Conservation (phyloP, 2,329 filamentous ascomycete genomes). For the Fusarium clavum region DNA sequence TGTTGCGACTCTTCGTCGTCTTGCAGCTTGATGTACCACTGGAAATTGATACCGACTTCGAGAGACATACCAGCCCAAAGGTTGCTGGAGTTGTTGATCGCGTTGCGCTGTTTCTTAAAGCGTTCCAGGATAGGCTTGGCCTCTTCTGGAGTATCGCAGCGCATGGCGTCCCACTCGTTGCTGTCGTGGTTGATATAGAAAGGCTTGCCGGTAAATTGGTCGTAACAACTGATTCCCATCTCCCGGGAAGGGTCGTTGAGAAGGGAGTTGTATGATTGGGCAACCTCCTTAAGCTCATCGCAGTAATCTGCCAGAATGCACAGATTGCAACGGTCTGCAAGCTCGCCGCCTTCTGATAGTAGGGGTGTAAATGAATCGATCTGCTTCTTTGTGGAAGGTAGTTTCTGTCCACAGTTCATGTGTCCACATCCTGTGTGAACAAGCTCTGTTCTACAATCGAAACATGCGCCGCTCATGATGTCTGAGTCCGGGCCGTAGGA, state of each 20-base stretch:
- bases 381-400: not conserved
- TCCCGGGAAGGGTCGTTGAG: not conserved
- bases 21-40: not conserved
- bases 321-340: not conserved
- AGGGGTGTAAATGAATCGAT: not conserved
- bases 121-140: not conserved
- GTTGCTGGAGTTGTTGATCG: not conserved
- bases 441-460: not conserved
- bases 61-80: not conserved
- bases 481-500: not conserved
- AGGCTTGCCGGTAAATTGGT: not conserved
- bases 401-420: not conserved
- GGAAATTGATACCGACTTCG: not conserved
- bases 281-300: not conserved
- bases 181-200: not conserved
- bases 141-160: not conserved
- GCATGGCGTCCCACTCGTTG: not conserved
- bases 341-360: not conserved
- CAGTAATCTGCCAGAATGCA: not conserved
- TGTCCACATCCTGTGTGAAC: not conserved
- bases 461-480: not conserved
- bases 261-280: not conserved
- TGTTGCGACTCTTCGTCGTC: not conserved
- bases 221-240: not conserved
- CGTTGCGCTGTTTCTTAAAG: not conserved